Evolutionary conservation across 176 grass and related monocot genomes (phyloP), one percentile per base, ranked within the genome.

Genomic region (Aegilops umbellulata): DNA sequence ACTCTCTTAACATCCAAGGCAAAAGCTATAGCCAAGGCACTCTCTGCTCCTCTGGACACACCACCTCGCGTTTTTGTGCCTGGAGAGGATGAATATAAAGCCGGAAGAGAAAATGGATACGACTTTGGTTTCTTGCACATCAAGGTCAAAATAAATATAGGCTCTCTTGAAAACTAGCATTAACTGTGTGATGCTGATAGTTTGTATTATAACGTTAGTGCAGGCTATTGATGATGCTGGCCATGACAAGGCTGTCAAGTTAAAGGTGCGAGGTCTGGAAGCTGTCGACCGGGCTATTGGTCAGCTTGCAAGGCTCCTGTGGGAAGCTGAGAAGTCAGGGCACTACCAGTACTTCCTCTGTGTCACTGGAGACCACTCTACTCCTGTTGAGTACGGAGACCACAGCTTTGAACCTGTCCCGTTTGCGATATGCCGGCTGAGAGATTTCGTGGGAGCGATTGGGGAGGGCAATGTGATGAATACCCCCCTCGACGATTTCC

Each of bases 81-180:
- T 51, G 91, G 96, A 71, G 90, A 92, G 76, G 90, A 93, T 84
- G 90, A 94, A 88, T 86, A 91, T 88, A 94, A 90, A 60, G 70
- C 71, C 22, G 93, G 96, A 14, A 77, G 26, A 76, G 86, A 78
- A 63, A 71, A 92, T 61, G 93, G 96, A 82, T 98, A 98, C 66
- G 96, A 98, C 88, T 98, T 98, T 77, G 96, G 96, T 24, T 98
- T 98, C 80, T 89, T 98, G 82, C 94, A 95, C 69, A 91, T 95
- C 70, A 95, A 98, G 91, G 96, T 98, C 78, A 66, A 80, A 60
- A 73, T 58, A 75, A 76, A 36, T 66, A 69, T 58, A 47, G 16
- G 25, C 46, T 70, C 26, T 49, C 34, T 80, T 23, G 10, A 19
- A 65, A 77, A 5, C 22, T 80, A 31, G 68, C 51, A 60, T 15